These are phyloP conservation scores for Bombardia bombarda DNA, from an alignment of 495 filamentous ascomycete genomes.

Conservation along the genomic window DNA sequence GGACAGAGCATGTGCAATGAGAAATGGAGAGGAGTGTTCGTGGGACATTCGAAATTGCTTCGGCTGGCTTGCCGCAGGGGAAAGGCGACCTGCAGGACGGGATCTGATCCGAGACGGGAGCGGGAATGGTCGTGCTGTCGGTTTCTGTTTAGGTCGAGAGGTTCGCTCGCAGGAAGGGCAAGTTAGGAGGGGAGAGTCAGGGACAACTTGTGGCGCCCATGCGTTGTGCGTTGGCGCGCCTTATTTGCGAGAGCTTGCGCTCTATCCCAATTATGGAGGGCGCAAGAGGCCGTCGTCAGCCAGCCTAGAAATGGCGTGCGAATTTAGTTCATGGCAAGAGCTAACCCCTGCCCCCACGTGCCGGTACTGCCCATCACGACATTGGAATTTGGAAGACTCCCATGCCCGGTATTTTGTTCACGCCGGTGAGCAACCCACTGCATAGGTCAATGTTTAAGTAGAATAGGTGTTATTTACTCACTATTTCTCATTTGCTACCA, in stretches of 20 bases:
- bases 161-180: not conserved
- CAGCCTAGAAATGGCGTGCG: conserved; percentile 11
- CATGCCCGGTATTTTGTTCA: too few relatives aligned
- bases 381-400: too few relatives aligned
- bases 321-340: not conserved
- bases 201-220: not conserved
- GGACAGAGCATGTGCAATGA: not conserved
- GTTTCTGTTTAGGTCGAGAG: not conserved
- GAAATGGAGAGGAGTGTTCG: not conserved
- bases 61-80: too few relatives aligned
- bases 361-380: too few relatives aligned
- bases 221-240: too few relatives aligned
- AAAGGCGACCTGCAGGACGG: not conserved
- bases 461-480: too few relatives aligned
- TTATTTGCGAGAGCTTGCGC: too few relatives aligned
- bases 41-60: too few relatives aligned
- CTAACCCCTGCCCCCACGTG: not conserved
- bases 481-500: too few relatives aligned
- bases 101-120: not conserved
- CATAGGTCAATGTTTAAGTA: too few relatives aligned
- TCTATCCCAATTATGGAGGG: not conserved
- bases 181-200: not conserved
- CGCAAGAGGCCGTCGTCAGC: conserved; percentile 5
- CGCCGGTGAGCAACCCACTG: too few relatives aligned
- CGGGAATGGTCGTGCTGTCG: not conserved